Evolutionary conservation across 2,329 filamentous ascomycete species (phyloP).

Genomic region (Talaromyces sp.): DNA sequence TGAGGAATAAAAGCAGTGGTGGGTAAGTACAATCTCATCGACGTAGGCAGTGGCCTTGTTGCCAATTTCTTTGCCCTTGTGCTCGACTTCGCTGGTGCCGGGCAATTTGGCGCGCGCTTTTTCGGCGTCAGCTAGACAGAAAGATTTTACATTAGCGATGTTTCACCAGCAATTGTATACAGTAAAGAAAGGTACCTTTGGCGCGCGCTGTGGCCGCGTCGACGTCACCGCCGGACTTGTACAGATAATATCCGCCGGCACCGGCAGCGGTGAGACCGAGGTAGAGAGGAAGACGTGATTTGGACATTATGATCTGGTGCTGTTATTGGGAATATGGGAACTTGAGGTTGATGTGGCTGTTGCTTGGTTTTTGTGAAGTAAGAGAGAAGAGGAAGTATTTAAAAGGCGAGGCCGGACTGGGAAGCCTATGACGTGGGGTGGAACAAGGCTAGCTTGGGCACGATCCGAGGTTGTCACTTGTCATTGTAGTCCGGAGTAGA

Average conservation of each 20-base stretch:
- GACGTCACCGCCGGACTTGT: conserved; percentile 74
- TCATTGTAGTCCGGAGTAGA: background rate
- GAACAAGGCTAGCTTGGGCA: background rate
- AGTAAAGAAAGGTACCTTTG: conserved; percentile 62
- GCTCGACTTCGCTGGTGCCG: conserved; percentile 56
- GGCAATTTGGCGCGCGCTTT: conserved; percentile 65
- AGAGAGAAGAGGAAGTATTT: background rate
- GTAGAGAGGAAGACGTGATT: conserved; percentile 35
- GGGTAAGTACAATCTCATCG: conserved; percentile 60
- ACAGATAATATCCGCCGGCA: conserved; percentile 85
- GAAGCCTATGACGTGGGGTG: conserved; percentile 6
- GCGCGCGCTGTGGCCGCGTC: conserved; percentile 77
- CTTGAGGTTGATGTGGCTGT: background rate
- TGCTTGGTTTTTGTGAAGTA: background rate
- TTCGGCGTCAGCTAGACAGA: conserved; percentile 67
- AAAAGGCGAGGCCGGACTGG: background rate
- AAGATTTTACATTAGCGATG: background rate
- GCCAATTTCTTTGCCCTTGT: conserved; percentile 56
- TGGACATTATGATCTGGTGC: conserved; percentile 21
- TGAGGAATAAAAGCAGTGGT: background rate
- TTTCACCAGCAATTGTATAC: background rate
- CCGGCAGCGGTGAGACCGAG: conserved; percentile 59
- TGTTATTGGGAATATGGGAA: background rate
- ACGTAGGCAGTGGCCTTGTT: conserved; percentile 62
- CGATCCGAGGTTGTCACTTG: background rate